Base-by-base conservation (phyloP, 768 basidiomycete species). In the Collybia mongolica region DNA sequence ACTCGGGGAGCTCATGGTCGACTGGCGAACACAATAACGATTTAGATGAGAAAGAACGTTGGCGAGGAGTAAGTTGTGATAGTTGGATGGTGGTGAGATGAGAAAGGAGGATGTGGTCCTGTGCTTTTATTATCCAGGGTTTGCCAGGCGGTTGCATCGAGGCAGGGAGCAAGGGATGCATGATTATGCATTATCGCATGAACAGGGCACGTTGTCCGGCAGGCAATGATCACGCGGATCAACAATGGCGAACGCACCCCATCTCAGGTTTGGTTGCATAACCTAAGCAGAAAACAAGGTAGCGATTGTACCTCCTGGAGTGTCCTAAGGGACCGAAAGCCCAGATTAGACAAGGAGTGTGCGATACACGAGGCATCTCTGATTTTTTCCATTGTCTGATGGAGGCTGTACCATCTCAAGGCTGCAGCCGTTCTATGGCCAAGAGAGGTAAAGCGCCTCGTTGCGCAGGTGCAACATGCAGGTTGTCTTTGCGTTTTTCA, bases 71-170 rank as follows among this genome's bases (percentile, higher is more conserved):
- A 42, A 20, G 41, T 41, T 46, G 18, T 44, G 39, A 35, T 46
- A 36, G 45, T 39, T 48, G 39, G 52, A 43, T 44, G 46, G 42
- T 36, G 44, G 39, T 54, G 54, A 60, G 47, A 52, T 53, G 54
- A 51, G 49, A 24, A 51, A 61, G 46, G 48, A 42, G 39, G 51
- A 48, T 44, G 46, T 50, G 29, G 51, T 60, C 54, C 53, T 46
- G 38, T 39, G 46, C 39, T 46, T 44, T 49, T 60, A 66, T 74
- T 72, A 73, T 73, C 69, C 64, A 69, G 63, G 56, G 46, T 41
- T 52, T 61, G 71, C 72, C 74, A 72, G 74, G 69, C 53, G 70
- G 67, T 65, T 72, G 62, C 74, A 64, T 73, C 64, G 72, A 73
- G 74, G 74, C 72, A 58, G n/a, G 58, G 52, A 39, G 51, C 46